Evolutionary conservation across 495 filamentous ascomycete genomes (phyloP).

Genomic region (Penicillium dipodomyicola): DNA sequence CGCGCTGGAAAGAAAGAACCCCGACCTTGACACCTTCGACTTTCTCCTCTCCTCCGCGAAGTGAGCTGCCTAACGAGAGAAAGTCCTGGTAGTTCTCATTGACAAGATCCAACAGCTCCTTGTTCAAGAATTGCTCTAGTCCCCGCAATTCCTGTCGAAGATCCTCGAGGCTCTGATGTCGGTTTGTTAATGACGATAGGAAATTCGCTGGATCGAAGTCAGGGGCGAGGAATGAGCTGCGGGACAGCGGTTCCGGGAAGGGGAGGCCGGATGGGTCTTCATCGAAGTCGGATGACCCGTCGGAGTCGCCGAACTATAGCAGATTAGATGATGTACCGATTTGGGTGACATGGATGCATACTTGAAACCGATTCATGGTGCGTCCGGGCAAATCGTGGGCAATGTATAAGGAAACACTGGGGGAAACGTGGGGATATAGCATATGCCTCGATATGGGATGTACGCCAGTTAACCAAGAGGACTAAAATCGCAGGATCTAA

Average conservation of each 20-base stretch:
- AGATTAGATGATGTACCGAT: background rate
- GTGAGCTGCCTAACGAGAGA: slow-evolving; percentile 71
- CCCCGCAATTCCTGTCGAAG: slow-evolving; percentile 79
- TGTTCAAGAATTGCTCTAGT: slow-evolving; percentile 68
- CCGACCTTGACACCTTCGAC: slow-evolving; percentile 90
- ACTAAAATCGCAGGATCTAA: no score
- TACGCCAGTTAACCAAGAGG: no score
- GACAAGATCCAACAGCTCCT: slow-evolving; percentile 88
- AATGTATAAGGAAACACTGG: slow-evolving; percentile 4
- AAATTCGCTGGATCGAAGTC: slow-evolving; percentile 79
- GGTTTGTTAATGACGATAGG: slow-evolving; percentile 76
- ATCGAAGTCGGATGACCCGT: slow-evolving; percentile 55
- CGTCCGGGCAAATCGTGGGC: slow-evolving; percentile 3
- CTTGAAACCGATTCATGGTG: slow-evolving; percentile 31
- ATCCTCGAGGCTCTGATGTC: slow-evolving; percentile 95
- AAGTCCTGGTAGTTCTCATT: slow-evolving; percentile 94
- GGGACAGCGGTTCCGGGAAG: slow-evolving; percentile 77
- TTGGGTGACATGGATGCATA: slow-evolving; percentile 2
- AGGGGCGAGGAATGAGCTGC: slow-evolving; percentile 71
- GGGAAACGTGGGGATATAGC: slow-evolving; percentile 22
- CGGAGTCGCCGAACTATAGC: slow-evolving; percentile 49
- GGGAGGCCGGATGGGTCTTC: slow-evolving; percentile 69
- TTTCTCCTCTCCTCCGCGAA: slow-evolving; percentile 86
- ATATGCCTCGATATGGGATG: background rate
- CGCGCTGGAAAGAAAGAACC: slow-evolving; percentile 77